These are phyloP conservation scores for Termitomyces heimii DNA, from an alignment of 768 basidiomycete species.

Conservation along the genomic window DNA sequence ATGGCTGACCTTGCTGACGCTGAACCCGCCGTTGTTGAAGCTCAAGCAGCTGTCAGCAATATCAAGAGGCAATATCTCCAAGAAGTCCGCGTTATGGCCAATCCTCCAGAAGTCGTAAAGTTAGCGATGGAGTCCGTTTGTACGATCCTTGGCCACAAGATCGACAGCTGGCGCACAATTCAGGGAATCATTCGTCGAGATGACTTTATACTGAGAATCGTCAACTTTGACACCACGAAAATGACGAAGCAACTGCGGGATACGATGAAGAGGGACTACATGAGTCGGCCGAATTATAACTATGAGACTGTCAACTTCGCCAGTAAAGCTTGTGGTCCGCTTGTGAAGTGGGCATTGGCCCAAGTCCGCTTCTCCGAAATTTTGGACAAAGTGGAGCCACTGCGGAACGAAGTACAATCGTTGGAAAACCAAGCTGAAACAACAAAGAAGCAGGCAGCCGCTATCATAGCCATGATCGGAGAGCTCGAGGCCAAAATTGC, in stretches of 20 bases:
- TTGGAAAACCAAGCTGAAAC: conserved; percentile 89
- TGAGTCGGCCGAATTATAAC: conserved; percentile 86
- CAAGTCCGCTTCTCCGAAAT: conserved; percentile 98
- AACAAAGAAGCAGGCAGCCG: conserved; percentile 90
- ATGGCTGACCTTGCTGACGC: conserved; percentile 96
- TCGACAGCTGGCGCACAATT: conserved; percentile 95
- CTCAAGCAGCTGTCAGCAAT: conserved; percentile 92
- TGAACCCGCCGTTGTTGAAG: conserved; percentile 94
- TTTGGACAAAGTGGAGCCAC: conserved; percentile 92
- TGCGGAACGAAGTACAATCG: conserved; percentile 92
- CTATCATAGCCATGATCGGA: conserved; percentile 87
- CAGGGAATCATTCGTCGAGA: conserved; percentile 94
- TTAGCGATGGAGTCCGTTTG: conserved; percentile 99
- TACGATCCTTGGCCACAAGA: conserved; percentile 91
- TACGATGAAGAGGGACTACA: conserved; percentile 87
- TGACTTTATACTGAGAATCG: conserved; percentile 93
- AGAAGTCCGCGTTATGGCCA: conserved; percentile 97
- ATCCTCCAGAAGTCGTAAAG: conserved; percentile 97
- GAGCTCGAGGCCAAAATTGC: conserved; percentile 92
- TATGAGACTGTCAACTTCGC: conserved; percentile 95
- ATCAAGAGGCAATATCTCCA: conserved; percentile 95
- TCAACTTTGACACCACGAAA: conserved; percentile 90
- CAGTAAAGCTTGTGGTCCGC: conserved; percentile 94
- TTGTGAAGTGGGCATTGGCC: conserved; percentile 97
- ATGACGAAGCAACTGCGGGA: conserved; percentile 91